Conservation (phyloP, 2,329 filamentous ascomycete species). For the Emydomyces testavorans region DNA sequence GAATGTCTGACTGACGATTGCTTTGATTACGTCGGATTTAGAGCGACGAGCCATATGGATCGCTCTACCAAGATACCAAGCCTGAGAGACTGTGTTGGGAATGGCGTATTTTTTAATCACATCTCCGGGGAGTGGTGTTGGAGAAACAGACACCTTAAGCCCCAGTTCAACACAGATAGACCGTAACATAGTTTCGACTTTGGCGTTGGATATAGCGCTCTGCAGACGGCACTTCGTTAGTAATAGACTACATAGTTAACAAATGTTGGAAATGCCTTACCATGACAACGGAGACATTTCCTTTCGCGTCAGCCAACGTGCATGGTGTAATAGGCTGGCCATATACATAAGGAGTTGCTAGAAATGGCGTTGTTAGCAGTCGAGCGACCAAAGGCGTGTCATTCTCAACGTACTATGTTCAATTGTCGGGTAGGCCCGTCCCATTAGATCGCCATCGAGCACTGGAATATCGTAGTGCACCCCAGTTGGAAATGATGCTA, state of each 20-base stretch:
- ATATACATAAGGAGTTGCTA: constrained; percentile 36
- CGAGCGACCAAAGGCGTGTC: background rate
- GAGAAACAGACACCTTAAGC: constrained; percentile 16
- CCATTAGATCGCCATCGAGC: constrained; percentile 41
- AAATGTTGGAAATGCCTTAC: background rate
- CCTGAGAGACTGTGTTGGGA: constrained; percentile 22
- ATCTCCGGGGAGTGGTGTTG: constrained; percentile 17
- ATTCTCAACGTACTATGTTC: constrained; percentile 11
- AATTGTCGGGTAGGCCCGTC: constrained; percentile 14
- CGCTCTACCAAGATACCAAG: constrained; percentile 22
- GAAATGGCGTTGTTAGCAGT: constrained; percentile 14
- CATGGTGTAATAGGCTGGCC: constrained; percentile 31
- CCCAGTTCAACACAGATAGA: constrained; percentile 20
- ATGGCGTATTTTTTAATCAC: constrained; percentile 20
- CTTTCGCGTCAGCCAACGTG: constrained; percentile 31
- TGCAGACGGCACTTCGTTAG: background rate
- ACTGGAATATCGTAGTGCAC: constrained; percentile 27
- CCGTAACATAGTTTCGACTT: constrained; percentile 19
- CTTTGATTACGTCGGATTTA: constrained; percentile 30
- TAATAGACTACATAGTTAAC: background rate
- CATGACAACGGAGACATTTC: constrained; percentile 27
- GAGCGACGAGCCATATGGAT: constrained; percentile 20
- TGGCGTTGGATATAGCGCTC: constrained; percentile 1
- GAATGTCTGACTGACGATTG: constrained; percentile 27
- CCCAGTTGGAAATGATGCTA: constrained; percentile 36